Percentiles rank a stretch among this genome's conserved stretches.
Evolutionary conservation across 805 yeast species (phyloP).

Genomic region (Candida insectalens): DNA sequence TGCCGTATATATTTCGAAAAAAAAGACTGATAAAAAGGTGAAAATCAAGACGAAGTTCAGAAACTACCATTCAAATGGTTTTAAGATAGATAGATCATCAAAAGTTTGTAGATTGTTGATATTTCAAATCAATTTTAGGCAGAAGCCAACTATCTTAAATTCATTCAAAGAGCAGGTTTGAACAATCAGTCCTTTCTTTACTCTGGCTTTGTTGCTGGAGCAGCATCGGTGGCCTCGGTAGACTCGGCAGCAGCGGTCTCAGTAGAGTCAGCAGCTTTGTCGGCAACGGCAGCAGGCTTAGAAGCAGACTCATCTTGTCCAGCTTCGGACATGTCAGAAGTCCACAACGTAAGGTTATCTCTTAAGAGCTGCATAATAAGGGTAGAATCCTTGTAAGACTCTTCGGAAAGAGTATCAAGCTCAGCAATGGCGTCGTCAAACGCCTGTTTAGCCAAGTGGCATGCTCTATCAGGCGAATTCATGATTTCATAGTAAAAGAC

Average conservation of each 20-base stretch:
- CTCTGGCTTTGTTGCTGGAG: conserved; percentile 7
- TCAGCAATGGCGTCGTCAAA: conserved; percentile 99
- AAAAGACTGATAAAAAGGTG: background rate
- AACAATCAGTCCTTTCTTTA: conserved; percentile 3
- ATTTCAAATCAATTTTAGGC: no score
- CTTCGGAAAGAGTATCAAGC: conserved; percentile 94
- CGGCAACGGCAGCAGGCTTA: conserved; percentile 20
- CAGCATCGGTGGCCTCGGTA: conserved; percentile 1
- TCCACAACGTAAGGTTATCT: conserved; percentile 98
- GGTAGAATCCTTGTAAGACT: conserved; percentile 96
- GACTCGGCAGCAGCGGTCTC: conserved; percentile 1
- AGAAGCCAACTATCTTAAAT: no score
- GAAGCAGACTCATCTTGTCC: conserved; percentile 45
- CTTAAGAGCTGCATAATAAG: conserved; percentile 97
- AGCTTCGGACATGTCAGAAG: conserved; percentile 84
- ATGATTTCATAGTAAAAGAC: conserved; percentile 97
- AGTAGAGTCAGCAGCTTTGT: conserved; percentile 12
- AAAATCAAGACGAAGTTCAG: background rate
- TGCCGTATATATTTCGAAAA: background rate
- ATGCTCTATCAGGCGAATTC: conserved; percentile 97
- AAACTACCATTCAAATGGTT: no score
- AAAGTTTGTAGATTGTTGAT: no score
- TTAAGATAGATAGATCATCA: no score
- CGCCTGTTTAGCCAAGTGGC: conserved; percentile 98
- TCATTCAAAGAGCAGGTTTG: no score